Conservation (phyloP, 2,329 filamentous ascomycete genomes). For the Epichloe scottii region DNA sequence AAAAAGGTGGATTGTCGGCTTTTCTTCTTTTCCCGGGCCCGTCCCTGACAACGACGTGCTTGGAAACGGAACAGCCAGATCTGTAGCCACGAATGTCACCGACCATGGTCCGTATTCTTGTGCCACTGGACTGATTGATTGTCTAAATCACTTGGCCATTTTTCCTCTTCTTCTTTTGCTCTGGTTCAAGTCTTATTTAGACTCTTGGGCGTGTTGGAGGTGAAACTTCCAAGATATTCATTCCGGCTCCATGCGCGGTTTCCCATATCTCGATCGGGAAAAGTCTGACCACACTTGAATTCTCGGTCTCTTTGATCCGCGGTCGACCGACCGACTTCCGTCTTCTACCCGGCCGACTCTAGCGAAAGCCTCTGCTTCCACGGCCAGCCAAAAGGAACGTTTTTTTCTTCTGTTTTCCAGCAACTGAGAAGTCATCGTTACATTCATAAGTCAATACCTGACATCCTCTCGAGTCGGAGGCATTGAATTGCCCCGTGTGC, state of each 20-base stretch:
- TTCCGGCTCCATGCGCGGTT: background rate
- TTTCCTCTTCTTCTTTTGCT: background rate
- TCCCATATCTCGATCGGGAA: background rate
- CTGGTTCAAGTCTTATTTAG: no score
- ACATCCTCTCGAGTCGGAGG: no score
- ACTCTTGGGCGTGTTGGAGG: no score
- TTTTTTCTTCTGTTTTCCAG: background rate
- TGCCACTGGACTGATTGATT: background rate
- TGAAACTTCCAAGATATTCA: no score
- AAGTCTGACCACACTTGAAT: background rate
- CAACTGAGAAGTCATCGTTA: background rate
- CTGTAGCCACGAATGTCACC: background rate
- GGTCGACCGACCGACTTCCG: slow-evolving; percentile 3
- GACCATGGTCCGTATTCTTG: background rate
- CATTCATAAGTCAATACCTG: no score
- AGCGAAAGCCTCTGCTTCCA: background rate
- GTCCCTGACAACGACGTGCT: slow-evolving; percentile 8
- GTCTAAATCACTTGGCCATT: background rate
- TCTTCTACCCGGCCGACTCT: background rate
- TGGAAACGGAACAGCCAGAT: background rate
- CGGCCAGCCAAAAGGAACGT: background rate
- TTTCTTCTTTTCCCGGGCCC: background rate
- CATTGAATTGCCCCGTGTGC: no score
- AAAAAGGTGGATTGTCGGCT: background rate
- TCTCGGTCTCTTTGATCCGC: background rate